Evolutionary conservation across 176 grass and related monocot species (phyloP), one percentile per base, ranked within the genome.

Genomic region (Oryza glumipatula): DNA sequence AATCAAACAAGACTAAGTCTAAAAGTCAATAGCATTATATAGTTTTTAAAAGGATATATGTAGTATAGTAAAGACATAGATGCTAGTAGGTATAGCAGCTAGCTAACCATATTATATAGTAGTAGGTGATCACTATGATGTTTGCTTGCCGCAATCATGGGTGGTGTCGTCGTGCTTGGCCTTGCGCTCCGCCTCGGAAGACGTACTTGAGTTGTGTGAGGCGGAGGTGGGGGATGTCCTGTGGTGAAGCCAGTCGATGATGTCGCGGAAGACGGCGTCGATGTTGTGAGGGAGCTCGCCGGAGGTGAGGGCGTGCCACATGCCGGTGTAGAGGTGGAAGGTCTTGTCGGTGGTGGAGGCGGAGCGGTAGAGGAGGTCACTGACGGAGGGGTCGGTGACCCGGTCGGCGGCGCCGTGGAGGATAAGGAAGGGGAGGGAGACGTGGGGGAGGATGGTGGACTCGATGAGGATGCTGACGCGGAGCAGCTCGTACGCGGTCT

Each of bases 251-350:
- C 94, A 97, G 0, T 64, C 7, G 43, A 88, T 54, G 66, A 97
- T 90, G 67, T 97, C 94, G 0, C 24, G 17, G 73, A 26, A 26
- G 26, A 96, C 94, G 0, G 47, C 10, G 3, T 79, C 39, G 65
- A 97, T 88, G 70, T 90, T 94, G 30, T 92, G 76, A 0, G 68
- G 70, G 0, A 76, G 78, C 79, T 97, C 94, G 44, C 81, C 94
- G 19, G 91, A 94, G 58, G 91, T 97, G 52, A 97, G 80, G 26
- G 94, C 94, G 33, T 94, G 94, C 89, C 94, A 94, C 94, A 97
- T 97, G 48, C 75, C 89, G 0, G 87, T 87, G 26, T 97, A 94
- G 15, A 92, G 71, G 26, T 92, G 92, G 70, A 97, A 73, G 19
- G 77, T 94, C 70, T 97, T 94, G 80, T 97, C 94, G 1, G 72